Percentiles rank a stretch among this genome's conserved stretches.
phyloP scores from a whole-genome alignment of 2,329 filamentous ascomycete species.

The Pestalotiopsis sp. region DNA sequence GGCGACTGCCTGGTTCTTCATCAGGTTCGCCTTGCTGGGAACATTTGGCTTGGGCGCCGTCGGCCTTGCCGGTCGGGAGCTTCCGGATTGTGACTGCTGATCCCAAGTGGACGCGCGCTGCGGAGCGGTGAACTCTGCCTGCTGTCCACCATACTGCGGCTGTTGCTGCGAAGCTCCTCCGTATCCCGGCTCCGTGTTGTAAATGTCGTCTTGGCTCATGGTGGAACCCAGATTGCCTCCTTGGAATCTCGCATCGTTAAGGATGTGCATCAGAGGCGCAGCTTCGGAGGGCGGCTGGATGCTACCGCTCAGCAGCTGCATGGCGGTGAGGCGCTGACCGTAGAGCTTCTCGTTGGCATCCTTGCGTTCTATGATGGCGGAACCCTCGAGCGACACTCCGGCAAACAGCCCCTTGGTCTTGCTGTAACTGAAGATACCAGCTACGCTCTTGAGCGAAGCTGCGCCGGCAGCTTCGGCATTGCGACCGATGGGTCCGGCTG shows the following conservation, averaged over 20 bases:
- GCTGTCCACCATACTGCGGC: constrained; percentile 35
- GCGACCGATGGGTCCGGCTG: constrained; percentile 88
- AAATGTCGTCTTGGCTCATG: constrained; percentile 51
- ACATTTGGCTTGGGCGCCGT: constrained; percentile 91
- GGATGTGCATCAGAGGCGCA: constrained; percentile 79
- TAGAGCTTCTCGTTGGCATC: constrained; percentile 98
- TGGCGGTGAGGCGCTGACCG: constrained; percentile 77
- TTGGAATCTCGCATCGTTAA: constrained; percentile 84
- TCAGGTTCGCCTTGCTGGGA: constrained; percentile 54
- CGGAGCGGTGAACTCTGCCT: constrained; percentile 57
- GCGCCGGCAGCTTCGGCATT: constrained; percentile 96
- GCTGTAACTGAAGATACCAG: constrained; percentile 94
- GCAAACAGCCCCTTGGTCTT: constrained; percentile 98
- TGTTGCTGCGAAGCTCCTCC: constrained; percentile 62
- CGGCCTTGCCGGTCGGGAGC: constrained; percentile 73
- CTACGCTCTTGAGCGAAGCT: constrained; percentile 84
- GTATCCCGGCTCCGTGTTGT: background rate
- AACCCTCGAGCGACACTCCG: constrained; percentile 91
- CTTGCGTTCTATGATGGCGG: constrained; percentile 88
- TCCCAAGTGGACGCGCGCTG: constrained; percentile 60
- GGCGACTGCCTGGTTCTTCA: constrained; percentile 83
- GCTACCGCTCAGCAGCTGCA: constrained; percentile 77
- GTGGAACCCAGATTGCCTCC: constrained; percentile 72
- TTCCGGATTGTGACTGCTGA: constrained; percentile 42
- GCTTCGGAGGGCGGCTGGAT: constrained; percentile 81